Evolutionary conservation across 176 grass and related monocot species (phyloP), one percentile per base, ranked within the genome.

Genomic region (Triticum monococcum): DNA sequence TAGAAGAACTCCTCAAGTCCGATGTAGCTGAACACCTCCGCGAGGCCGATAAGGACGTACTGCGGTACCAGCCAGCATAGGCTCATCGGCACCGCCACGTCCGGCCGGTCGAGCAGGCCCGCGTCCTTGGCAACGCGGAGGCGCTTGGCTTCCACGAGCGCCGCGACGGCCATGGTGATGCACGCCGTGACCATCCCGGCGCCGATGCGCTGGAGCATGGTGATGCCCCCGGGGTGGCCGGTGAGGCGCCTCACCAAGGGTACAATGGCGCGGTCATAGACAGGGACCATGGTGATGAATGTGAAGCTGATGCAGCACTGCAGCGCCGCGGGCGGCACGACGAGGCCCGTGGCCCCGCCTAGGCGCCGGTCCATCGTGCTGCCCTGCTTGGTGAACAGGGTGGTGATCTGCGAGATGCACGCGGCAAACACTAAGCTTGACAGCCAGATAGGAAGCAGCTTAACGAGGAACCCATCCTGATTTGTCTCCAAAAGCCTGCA

Each of bases 1-100:
- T 97, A 98, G 88, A 97, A 97, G 57, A 94, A 92, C 24, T 94
- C 94, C 20, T 92, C 60, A 1, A 94, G 60, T 12, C 93, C 92
- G 33, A 86, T 61, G 0, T 83, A 79, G 48, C 76, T 57, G 82
- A 90, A 86, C 57, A 87, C 87, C 37, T 79, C 38, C 32, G 81
- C 81, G 8, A 88, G 16, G 28, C 90, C 85, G 37, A 89, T 28
- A 32, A 95, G 41, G 8, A 89, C 32, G 81, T 90, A 88, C 61
- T 88, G 88, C 30, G 85, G 90, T 3, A 87, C 66, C n/a, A 94
- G 22, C 89, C 89, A 94, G 89, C 89, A 91, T 32, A 94, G n/a
- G 66, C 84, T 89, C 92, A 91, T 91, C 8, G 89, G 92, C 62
- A 91, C 46, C 30, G 77, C 6, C 20, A 20, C 80, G 3, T 67